These are phyloP conservation scores for Calonectria multiphialidica DNA, from an alignment of 2,329 filamentous ascomycete species.

Conservation along the genomic window DNA sequence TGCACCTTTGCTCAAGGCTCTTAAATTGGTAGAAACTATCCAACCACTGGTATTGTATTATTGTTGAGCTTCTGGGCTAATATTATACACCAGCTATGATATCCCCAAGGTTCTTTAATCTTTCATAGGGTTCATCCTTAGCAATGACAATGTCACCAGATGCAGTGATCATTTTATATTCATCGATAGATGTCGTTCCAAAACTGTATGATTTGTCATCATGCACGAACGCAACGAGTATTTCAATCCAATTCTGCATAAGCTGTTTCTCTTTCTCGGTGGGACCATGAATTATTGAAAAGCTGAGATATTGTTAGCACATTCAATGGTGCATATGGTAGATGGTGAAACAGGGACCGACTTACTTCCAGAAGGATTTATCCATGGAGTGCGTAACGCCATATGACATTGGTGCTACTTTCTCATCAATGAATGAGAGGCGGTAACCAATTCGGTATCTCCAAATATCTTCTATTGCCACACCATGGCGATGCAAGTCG, in stretches of 20 bases:
- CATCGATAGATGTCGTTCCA: not conserved
- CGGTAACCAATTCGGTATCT: slow-evolving; percentile 5
- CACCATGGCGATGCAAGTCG: not conserved
- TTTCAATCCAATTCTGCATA: not conserved
- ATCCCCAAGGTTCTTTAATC: not conserved
- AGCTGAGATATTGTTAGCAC: not conserved
- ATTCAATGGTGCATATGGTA: not conserved
- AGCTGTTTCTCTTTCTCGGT: not conserved
- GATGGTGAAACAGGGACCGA: too few relatives aligned
- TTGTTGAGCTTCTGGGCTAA: too few relatives aligned
- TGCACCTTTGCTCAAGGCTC: too few relatives aligned
- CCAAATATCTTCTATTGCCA: not conserved
- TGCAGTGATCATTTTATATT: not conserved
- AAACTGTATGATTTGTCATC: not conserved
- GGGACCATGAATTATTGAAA: not conserved
- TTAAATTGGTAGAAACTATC: too few relatives aligned
- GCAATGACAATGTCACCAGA: not conserved
- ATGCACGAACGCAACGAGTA: not conserved
- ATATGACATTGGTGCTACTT: not conserved
- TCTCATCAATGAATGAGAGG: not conserved
- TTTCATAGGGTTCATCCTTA: not conserved
- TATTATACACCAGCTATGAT: not conserved
- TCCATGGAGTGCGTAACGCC: slow-evolving; percentile 2
- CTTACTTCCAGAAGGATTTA: slow-evolving; percentile 14
- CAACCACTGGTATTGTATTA: too few relatives aligned